Conservation (phyloP, 192 early-diverging fungal genomes). For the Lunasporangiospora selenospora region DNA sequence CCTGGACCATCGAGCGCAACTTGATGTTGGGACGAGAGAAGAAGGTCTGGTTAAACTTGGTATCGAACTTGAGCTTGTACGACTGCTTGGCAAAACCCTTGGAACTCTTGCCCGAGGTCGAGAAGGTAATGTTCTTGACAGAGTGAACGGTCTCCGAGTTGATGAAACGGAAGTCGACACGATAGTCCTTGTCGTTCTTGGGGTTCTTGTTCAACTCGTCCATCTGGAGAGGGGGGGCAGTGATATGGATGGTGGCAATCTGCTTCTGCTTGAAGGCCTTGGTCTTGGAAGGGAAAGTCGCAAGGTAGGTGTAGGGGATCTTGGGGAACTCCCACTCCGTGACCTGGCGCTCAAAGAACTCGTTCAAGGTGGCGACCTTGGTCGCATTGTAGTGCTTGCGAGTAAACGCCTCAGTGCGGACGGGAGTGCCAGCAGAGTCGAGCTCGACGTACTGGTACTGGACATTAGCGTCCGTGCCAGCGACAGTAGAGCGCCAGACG, state of each 20-base stretch:
- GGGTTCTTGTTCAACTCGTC: constrained; percentile 21
- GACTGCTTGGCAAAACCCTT: constrained; percentile 47
- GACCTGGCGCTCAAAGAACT: constrained; percentile 47
- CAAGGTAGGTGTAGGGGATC: constrained; percentile 47
- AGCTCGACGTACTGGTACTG: constrained; percentile 14
- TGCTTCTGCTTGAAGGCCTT: constrained; percentile 38
- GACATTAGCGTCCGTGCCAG: constrained; percentile 1
- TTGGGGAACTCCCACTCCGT: constrained; percentile 42
- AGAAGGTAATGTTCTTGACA: constrained; percentile 24
- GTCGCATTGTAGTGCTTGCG: neutral
- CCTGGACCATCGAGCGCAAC: constrained; percentile 32
- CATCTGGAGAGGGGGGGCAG: constrained; percentile 19
- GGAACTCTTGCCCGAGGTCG: constrained; percentile 45
- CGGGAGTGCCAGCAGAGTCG: neutral
- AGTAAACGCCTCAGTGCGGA: constrained; percentile 6
- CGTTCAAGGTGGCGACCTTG: constrained; percentile 37
- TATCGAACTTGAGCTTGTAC: constrained; percentile 42
- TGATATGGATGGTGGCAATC: constrained; percentile 50
- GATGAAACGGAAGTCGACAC: constrained; percentile 31
- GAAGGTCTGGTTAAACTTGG: constrained; percentile 19
- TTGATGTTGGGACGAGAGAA: constrained; percentile 37
- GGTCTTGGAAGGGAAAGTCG: constrained; percentile 43
- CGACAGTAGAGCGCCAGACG: constrained; percentile 4
- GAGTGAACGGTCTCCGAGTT: constrained; percentile 25
- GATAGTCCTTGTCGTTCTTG: neutral